These are phyloP conservation scores for Syzygium grande DNA, from an alignment of 345 rosid species.

Conservation along the genomic window DNA sequence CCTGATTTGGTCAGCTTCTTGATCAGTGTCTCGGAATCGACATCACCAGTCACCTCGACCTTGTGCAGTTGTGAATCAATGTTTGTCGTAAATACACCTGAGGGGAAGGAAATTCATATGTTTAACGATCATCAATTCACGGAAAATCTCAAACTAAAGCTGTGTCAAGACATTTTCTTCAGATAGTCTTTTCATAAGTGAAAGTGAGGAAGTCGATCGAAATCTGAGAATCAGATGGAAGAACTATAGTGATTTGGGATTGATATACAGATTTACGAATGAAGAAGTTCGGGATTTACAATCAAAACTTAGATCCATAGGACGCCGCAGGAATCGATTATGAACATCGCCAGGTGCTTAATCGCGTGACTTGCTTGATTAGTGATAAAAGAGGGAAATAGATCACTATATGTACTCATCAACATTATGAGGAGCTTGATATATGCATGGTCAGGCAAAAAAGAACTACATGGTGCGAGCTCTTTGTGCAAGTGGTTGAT, in stretches of 20 bases:
- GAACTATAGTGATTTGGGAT: neutral
- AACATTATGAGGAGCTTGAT: neutral
- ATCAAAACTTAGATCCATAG: neutral
- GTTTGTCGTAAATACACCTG: constrained; percentile 47
- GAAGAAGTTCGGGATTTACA: neutral
- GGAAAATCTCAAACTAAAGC: neutral
- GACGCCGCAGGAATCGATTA: neutral
- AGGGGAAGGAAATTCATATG: neutral
- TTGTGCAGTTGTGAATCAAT: constrained; percentile 55
- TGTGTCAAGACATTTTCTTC: neutral
- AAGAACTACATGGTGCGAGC: neutral
- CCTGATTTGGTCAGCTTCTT: constrained; percentile 49
- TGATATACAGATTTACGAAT: neutral
- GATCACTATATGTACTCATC: neutral
- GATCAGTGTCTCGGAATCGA: constrained; percentile 38
- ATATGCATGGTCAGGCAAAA: neutral
- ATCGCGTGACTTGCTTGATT: neutral
- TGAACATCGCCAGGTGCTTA: neutral
- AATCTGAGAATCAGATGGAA: neutral
- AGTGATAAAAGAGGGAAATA: neutral
- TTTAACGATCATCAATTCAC: neutral
- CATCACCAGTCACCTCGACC: constrained; percentile 56
- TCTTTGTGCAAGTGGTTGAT: neutral
- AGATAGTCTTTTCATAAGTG: neutral
- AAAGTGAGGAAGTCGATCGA: neutral